Conservation (phyloP, 148 eudicot genomes). For the Rhododendron williamsianum region DNA sequence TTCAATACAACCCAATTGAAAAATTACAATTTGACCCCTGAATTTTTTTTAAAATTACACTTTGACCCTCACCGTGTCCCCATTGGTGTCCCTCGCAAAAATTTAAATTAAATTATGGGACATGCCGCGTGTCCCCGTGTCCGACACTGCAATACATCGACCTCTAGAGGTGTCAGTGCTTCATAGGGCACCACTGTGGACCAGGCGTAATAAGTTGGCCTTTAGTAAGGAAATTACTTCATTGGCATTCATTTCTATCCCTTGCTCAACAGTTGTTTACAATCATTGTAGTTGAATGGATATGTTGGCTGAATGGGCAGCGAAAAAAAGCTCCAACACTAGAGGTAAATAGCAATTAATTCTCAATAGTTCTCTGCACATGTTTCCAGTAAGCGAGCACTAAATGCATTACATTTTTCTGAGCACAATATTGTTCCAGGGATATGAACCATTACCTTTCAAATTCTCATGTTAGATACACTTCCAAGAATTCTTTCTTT, state of each 20-base stretch:
- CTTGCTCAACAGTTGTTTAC: background rate
- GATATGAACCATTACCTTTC: background rate
- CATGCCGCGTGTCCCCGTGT: too few species aligned
- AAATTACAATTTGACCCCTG: too few species aligned
- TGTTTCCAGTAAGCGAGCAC: background rate
- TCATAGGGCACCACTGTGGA: background rate
- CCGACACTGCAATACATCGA: too few species aligned
- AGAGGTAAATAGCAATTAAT: constrained; percentile 51
- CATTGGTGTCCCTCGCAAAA: too few species aligned
- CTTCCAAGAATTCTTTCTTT: background rate
- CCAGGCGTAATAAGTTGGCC: background rate
- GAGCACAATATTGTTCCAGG: background rate
- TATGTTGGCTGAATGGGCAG: constrained; percentile 98
- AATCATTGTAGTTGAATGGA: constrained; percentile 82
- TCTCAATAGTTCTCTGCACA: background rate
- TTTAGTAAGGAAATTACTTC: background rate
- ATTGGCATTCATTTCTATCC: background rate
- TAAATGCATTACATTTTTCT: background rate
- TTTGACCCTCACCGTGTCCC: too few species aligned
- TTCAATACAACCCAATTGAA: too few species aligned
- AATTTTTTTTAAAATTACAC: too few species aligned
- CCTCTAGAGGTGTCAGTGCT: too few species aligned
- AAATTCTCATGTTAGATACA: background rate
- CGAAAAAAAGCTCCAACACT: constrained; percentile 79
- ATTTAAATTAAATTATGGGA: too few species aligned